Conservation (phyloP, 179 eudicot species). For the Spergularia azorica region DNA sequence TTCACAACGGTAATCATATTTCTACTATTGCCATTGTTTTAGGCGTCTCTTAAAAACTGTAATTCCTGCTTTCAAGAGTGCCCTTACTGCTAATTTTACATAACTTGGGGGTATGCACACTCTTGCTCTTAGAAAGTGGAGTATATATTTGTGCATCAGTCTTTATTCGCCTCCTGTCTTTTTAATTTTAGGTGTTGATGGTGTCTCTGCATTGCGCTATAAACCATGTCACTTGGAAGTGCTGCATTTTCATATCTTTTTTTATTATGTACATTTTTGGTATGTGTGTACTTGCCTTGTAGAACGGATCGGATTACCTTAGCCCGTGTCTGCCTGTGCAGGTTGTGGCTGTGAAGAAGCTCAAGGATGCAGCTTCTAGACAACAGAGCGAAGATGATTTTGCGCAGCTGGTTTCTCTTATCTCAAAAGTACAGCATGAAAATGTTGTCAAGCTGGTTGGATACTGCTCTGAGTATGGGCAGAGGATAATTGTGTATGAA, state of each 20-base stretch:
- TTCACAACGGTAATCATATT: background rate
- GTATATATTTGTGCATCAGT: no score
- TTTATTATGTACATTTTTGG: background rate
- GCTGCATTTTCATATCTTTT: no score
- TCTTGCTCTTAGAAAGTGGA: background rate
- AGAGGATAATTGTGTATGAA: slow-evolving; percentile 58
- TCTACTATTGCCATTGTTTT: background rate
- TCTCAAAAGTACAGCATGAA: slow-evolving; percentile 62
- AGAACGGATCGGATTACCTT: background rate
- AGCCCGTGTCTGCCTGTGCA: slow-evolving; percentile 23
- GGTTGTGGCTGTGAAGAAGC: slow-evolving; percentile 84
- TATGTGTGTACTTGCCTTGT: background rate
- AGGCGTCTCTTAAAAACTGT: background rate
- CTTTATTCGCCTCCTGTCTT: no score
- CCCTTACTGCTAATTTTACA: no score
- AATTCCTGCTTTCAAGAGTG: background rate
- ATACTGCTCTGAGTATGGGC: slow-evolving; percentile 76
- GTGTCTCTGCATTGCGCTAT: background rate
- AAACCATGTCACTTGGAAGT: no score
- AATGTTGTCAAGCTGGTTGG: slow-evolving; percentile 72
- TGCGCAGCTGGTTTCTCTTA: slow-evolving; percentile 49
- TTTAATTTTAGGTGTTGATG: no score
- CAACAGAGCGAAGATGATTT: slow-evolving; percentile 57
- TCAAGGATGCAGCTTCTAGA: slow-evolving; percentile 47
- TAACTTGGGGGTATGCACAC: no score